These are phyloP conservation scores for Dioscorea zingiberensis DNA, from an alignment of 106 monocot species.

Conservation along the genomic window DNA sequence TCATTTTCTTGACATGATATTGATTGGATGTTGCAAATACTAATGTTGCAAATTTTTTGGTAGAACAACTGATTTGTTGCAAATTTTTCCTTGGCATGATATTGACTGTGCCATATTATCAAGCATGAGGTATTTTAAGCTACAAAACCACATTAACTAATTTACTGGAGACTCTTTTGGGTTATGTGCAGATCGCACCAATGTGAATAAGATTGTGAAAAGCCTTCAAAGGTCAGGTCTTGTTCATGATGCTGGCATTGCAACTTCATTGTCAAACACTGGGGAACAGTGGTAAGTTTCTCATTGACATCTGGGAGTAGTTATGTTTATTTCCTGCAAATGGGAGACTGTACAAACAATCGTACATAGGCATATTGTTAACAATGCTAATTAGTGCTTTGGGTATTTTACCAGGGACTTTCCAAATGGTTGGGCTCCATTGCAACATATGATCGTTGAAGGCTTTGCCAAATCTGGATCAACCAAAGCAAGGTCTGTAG, in stretches of 20 bases:
- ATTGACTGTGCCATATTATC: no score
- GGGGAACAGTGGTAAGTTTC: conserved; percentile 78
- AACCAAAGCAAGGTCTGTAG: conserved; percentile 50
- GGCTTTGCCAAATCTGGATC: conserved; percentile 56
- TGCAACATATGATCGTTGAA: conserved; percentile 86
- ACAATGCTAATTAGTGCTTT: no score
- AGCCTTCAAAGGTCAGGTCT: conserved; percentile 74
- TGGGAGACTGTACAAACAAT: no score
- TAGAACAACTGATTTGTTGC: no score
- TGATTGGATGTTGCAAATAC: no score
- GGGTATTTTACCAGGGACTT: conserved; percentile 63
- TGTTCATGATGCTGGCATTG: conserved; percentile 55
- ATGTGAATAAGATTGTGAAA: conserved; percentile 37
- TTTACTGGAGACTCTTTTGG: neutral
- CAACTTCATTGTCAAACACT: conserved; percentile 69
- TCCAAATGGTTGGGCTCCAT: conserved; percentile 95
- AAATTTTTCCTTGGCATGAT: no score
- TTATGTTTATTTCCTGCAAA: neutral
- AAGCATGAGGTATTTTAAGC: no score
- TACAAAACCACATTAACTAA: no score
- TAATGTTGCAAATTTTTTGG: no score
- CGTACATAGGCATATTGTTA: no score
- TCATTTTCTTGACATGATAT: no score
- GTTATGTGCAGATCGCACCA: conserved; percentile 13
- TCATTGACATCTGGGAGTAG: neutral